These are phyloP conservation scores for Lactarius akahatsu DNA, from an alignment of 768 basidiomycete genomes.

Conservation along the genomic window DNA sequence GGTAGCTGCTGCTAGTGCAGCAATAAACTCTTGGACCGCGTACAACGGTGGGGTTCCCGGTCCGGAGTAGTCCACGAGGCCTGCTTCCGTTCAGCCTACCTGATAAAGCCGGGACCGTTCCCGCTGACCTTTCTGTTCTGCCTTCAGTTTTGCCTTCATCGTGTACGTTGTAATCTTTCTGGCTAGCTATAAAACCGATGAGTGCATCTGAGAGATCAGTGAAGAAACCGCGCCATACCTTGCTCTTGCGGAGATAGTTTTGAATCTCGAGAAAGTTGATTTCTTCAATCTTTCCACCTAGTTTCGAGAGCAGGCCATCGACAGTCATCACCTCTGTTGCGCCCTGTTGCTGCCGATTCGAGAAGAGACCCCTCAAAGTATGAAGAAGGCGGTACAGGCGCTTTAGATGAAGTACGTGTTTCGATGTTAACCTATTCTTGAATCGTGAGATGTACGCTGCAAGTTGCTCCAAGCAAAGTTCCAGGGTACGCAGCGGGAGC, in stretches of 20 bases:
- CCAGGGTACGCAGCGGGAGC: constrained; percentile 56
- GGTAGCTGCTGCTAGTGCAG: constrained; percentile 74
- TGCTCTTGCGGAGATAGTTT: constrained; percentile 77
- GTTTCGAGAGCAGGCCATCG: constrained; percentile 56
- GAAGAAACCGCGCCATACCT: constrained; percentile 49
- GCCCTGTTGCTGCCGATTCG: constrained; percentile 51
- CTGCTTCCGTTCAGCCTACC: background rate
- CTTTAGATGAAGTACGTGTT: constrained; percentile 76
- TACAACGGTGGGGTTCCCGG: constrained; percentile 65
- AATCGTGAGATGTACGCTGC: constrained; percentile 75
- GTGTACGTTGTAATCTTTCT: constrained; percentile 85
- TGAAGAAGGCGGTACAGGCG: constrained; percentile 74
- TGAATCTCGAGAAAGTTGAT: constrained; percentile 85
- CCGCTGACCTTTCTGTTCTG: constrained; percentile 32
- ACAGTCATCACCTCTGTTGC: constrained; percentile 66
- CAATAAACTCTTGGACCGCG: constrained; percentile 71
- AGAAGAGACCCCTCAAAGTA: constrained; percentile 58
- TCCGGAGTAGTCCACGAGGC: background rate
- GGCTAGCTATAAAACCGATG: constrained; percentile 47
- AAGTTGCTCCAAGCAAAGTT: constrained; percentile 70
- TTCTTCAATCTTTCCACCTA: constrained; percentile 68
- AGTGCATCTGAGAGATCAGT: background rate
- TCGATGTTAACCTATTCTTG: constrained; percentile 66
- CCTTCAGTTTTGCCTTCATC: constrained; percentile 33
- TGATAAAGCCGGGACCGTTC: background rate